phyloP scores from a whole-genome alignment of 2,329 filamentous ascomycete species.

The Fusarium subtropicale region DNA sequence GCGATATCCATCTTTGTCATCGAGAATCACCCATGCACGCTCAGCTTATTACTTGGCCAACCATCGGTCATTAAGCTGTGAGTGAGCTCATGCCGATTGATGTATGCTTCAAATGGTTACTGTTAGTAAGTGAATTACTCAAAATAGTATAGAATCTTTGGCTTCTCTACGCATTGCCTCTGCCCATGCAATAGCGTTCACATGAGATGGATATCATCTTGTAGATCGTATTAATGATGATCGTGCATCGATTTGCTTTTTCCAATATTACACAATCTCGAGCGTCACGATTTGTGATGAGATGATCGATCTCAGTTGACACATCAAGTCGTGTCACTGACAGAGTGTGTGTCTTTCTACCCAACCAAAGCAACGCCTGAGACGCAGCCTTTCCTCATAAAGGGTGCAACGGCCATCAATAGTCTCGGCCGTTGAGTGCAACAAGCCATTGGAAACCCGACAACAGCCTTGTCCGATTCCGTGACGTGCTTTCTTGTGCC shows the following conservation, averaged over 20 bases:
- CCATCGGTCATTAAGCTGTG: neutral
- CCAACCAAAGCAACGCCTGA: slow-evolving; percentile 18
- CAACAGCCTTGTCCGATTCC: slow-evolving; percentile 15
- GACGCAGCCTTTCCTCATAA: slow-evolving; percentile 20
- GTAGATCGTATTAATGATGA: neutral
- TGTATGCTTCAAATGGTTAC: neutral
- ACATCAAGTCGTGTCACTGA: slow-evolving; percentile 21
- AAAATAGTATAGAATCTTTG: neutral
- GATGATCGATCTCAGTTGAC: slow-evolving; percentile 32
- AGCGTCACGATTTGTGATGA: neutral
- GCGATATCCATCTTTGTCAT: neutral
- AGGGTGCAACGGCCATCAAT: slow-evolving; percentile 1
- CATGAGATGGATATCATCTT: neutral
- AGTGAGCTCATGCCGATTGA: neutral
- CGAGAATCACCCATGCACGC: neutral
- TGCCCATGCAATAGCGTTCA: neutral
- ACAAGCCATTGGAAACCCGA: slow-evolving; percentile 7
- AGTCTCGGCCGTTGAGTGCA: slow-evolving; percentile 26
- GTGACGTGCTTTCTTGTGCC: slow-evolving; percentile 5
- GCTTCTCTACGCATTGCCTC: neutral
- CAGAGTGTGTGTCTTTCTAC: neutral
- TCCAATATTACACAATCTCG: neutral
- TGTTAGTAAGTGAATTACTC: neutral
- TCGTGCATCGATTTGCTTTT: neutral
- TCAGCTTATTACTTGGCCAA: slow-evolving; percentile 2